Evolutionary conservation across 106 monocot species (phyloP).

Genomic region (Phalaenopsis aphrodite): DNA sequence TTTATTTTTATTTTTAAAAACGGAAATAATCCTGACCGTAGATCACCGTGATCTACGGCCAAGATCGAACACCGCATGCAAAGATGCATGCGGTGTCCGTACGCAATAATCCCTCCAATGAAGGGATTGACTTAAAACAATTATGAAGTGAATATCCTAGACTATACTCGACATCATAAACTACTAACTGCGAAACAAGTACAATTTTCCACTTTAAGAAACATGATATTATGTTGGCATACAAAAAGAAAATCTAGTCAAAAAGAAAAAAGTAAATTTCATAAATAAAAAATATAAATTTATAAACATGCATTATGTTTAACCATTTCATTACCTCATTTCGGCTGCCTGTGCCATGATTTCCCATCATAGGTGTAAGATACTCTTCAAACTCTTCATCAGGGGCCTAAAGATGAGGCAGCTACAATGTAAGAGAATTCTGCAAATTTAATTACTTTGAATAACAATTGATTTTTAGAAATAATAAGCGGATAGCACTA

Average conservation of each 20-base stretch:
- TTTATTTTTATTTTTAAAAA: no score
- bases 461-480: constrained; percentile 1
- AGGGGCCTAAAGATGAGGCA: constrained; percentile 54
- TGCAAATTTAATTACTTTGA: background rate
- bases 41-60: no score
- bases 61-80: no score
- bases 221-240: background rate
- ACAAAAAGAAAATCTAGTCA: background rate
- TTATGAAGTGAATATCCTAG: background rate
- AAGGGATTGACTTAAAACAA: background rate
- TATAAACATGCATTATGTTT: background rate
- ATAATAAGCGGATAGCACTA: background rate
- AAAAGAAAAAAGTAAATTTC: background rate
- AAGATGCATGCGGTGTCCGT: no score
- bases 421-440: background rate
- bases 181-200: background rate
- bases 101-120: no score
- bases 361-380: constrained; percentile 66
- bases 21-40: no score
- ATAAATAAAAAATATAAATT: background rate
- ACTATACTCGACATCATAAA: background rate
- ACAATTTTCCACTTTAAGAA: background rate
- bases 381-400: constrained; percentile 99
- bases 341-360: constrained; percentile 69
- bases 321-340: constrained; percentile 66